Base-by-base conservation (phyloP, 1,284 basidiomycete genomes). In the Cryptococcus hybrid region DNA sequence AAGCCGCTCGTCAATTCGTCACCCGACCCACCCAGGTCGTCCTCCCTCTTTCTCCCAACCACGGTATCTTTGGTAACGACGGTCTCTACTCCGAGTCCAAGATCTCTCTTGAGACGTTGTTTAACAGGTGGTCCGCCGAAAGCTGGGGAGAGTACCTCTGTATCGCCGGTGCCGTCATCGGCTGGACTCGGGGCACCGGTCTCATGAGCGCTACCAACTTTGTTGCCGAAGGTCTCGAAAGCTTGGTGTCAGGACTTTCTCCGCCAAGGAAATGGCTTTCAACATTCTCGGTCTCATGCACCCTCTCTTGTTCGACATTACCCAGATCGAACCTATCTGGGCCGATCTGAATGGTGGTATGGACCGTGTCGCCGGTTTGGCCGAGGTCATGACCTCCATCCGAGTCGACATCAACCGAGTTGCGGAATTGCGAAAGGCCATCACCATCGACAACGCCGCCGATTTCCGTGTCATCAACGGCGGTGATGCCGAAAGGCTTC, bases 321-420 rank as follows among this genome's bases (percentile, higher is more conserved):
- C 95, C n/a, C 96, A 99, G 78, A 94, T 99, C 57, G 95, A 99
- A 76, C 95, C 95, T 6, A 93, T 99, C 72, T 97, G 94, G 93
- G 94, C 93, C 51, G 93, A 98, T 75, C 82, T 97, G 63, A 96
- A 93, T 71, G 93, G 94, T 73, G 93, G 92, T 51, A 96, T 97
- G 92, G 93, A 96, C 80, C 90, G 91, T 61, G 84, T 98, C 15
- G 90, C 92, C 47, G 94, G 97, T 77, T 85, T 99, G 55, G 92
- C 92, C 36, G 92, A 96, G 62, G 86, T 96, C 70, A 93, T 90
- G 2, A 84, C 82, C 46, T 89, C 89, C 72, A 94, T 99, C 74
- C 90, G 95, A 61, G 80, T 82, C 51, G 84, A 83, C 62, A 77
- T 86, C 82, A 77, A 85, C 87, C 72, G 85, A 79, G 91, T 93